phyloP scores from a whole-genome alignment of 768 basidiomycete species.

The Rhodotorula babjevae region DNA sequence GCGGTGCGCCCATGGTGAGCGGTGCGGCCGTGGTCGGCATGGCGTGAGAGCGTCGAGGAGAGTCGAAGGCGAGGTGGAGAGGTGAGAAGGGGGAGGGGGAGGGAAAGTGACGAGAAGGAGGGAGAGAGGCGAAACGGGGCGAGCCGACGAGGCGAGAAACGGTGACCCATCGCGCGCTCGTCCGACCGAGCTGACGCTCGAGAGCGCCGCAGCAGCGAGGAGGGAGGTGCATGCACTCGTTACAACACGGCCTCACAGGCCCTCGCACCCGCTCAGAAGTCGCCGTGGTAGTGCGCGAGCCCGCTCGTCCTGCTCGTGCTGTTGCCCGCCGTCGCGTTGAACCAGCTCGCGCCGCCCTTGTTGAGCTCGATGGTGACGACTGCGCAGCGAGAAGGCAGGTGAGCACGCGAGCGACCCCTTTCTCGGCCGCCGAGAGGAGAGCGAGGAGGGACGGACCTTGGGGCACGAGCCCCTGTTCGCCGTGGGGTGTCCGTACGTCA shows the following conservation, averaged over 20 bases:
- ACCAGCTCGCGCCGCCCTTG: conserved; percentile 17
- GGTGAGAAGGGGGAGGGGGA: neutral
- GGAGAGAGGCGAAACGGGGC: conserved; percentile 3
- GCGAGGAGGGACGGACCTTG: neutral
- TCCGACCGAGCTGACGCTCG: neutral
- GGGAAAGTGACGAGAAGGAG: conserved; percentile 10
- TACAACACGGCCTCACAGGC: too few relatives aligned
- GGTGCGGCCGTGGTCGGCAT: neutral
- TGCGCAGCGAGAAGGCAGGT: neutral
- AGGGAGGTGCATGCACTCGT: neutral
- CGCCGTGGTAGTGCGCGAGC: conserved; percentile 40
- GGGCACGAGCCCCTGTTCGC: too few relatives aligned
- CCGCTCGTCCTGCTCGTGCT: neutral
- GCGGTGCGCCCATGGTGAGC: neutral
- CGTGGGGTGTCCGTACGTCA: too few relatives aligned
- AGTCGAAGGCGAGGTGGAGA: neutral
- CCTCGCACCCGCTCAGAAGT: neutral
- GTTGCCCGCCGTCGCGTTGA: conserved; percentile 11
- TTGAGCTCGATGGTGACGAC: conserved; percentile 31
- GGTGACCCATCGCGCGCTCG: too few relatives aligned
- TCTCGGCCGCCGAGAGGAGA: neutral
- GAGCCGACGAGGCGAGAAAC: neutral
- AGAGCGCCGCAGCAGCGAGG: too few relatives aligned
- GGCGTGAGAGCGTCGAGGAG: neutral
- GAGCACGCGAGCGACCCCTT: too few relatives aligned